Conservation (phyloP, 345 rosid genomes). For the Cardamine chenopodiifolia region DNA sequence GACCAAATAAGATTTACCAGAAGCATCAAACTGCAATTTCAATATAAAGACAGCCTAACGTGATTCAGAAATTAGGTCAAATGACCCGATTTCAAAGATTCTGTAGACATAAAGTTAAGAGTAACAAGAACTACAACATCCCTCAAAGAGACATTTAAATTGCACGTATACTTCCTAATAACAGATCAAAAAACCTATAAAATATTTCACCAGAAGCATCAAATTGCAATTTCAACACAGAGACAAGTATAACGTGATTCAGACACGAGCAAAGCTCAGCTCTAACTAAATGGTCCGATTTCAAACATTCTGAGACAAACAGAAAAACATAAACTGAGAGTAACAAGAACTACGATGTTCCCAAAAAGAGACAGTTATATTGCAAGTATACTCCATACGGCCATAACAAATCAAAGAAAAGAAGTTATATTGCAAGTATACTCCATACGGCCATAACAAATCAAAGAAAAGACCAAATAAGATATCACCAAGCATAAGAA, state of each 20-base stretch:
- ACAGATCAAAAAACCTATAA: background rate
- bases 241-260: background rate
- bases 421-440: background rate
- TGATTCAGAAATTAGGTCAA: background rate
- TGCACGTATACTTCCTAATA: no score
- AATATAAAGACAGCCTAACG: background rate
- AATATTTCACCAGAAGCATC: constrained; percentile 6
- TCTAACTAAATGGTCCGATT: background rate
- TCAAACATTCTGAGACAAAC: background rate
- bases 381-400: background rate
- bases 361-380: background rate
- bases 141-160: background rate
- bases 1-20: background rate
- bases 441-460: background rate
- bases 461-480: constrained; percentile 2
- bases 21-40: constrained; percentile 1
- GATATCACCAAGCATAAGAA: constrained; percentile 13
- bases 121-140: background rate
- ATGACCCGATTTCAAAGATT: background rate
- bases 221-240: background rate
- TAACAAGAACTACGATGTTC: background rate
- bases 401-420: background rate
- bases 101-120: background rate
- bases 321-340: background rate
- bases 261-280: background rate